Evolutionary conservation across 2,329 filamentous ascomycete genomes (phyloP), one percentile per base, ranked within the genome.

Genomic region (Allantophomopsis lycopodina): DNA sequence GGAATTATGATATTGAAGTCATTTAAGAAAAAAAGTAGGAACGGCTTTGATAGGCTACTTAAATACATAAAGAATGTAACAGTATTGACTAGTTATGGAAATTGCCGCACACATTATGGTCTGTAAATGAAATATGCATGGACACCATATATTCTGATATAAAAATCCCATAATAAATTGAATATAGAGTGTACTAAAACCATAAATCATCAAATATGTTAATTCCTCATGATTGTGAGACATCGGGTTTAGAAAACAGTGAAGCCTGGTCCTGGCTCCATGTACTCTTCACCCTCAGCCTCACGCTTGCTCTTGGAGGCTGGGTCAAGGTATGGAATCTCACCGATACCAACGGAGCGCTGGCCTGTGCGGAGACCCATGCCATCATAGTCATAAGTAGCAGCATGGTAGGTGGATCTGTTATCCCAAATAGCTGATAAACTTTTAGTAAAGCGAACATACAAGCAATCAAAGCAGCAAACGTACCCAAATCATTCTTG

Each of bases 391-490:
- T 76, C 71, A 14, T 63, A 66, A 0, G 70, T 76, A 0, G 69
- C 69, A 15, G 63, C 63, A 48, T 76, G 71, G 55, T 66, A 73
- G 18, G 61, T 65, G 47, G 62, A 65, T 18, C 71, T 55, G 44
- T 76, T 76, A 46, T 76, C 71, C 71, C 72, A 76, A 45, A 76
- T 73, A 0, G 69, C 32, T 34, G n/a, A n/a, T n/a, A n/a, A n/a
- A n/a, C n/a, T n/a, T n/a, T n/a, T n/a, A n/a, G n/a, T n/a, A n/a
- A n/a, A n/a, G n/a, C n/a, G n/a, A n/a, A n/a, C 12, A 34, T 14
- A 34, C 15, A 15, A 34, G 32, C 16, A 15, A n/a, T 3, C 3
- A 14, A 34, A 17, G 16, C 3, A 10, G 3, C 14, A 14, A 3
- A 34, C 32, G 13, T 17, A 34, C 32, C 63, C 8, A 60, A 35